Base-by-base conservation (phyloP, 2,329 filamentous ascomycete genomes). In the Trichoderma asperellum region DNA sequence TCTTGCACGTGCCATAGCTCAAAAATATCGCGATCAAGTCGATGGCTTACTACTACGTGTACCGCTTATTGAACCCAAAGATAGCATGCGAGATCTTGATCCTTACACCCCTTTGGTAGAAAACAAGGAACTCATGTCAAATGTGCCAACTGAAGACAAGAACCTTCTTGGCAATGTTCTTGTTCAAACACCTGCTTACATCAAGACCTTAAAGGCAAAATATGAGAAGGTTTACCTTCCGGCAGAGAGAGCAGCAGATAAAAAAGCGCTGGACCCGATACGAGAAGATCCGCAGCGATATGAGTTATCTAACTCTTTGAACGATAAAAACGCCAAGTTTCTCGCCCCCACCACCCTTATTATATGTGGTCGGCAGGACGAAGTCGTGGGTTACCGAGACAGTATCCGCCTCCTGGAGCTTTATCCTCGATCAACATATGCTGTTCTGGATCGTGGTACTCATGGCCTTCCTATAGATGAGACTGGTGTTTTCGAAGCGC, bases 391-490 rank as follows among this genome's bases (percentile, higher is more conserved):
- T 18, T 71, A 71, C 27, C 62, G 70, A 37, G 70, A 71, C 21
- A 68, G 68, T 34, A 43, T 70, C 43, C 70, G 70, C 2, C 49
- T 71, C 14, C 35, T 71, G 35, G 59, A 70, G 59, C 59, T 60
- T 16, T 71, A 71, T 47, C 70, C 68, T 24, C 68, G 70, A 37
- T 67, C 70, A 29, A 71, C 70, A 0, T 71, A 60, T 61, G 63
- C 37, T 21, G 68, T 70, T 40, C 34, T 71, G 12, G 70, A 71
- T 52, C 70, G 70, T 40, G 70, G 62, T 16, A 71, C 58, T 4
- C 70, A 71, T 57, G 68, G 59, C 27, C 27, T 71, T 47, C 70
- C 70, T 14, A 43, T 71, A 7, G 70, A 71, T 57, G 70, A 71
- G 68, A 61, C 53, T 18, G 58, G 52, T 21, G n/a, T 71, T 34